These are phyloP conservation scores for Fusarium brachygibbosum DNA, from an alignment of 2,329 filamentous ascomycete species.

Conservation along the genomic window DNA sequence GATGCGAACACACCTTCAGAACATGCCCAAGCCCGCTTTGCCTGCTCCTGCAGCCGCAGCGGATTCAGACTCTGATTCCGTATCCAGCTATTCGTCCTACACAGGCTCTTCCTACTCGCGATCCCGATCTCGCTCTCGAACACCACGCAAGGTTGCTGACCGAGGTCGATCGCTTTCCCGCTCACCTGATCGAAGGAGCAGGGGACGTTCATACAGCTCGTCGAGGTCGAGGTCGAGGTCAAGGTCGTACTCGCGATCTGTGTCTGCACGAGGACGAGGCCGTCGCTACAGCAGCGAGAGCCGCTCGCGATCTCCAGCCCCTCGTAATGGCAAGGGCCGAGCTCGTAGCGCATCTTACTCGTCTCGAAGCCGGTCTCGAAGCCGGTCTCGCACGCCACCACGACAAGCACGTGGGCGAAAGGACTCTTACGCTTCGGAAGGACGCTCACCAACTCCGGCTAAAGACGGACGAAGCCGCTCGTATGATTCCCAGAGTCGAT, in stretches of 20 bases:
- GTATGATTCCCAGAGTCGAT: slow-evolving; percentile 44
- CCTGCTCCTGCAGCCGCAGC: slow-evolving; percentile 71
- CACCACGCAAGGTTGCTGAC: slow-evolving; percentile 48
- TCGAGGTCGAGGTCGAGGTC: slow-evolving; percentile 53
- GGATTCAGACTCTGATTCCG: slow-evolving; percentile 77
- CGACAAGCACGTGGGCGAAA: slow-evolving; percentile 33
- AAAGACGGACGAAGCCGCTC: slow-evolving; percentile 43
- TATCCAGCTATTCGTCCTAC: slow-evolving; percentile 84
- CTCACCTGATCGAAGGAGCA: slow-evolving; percentile 46
- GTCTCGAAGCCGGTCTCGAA: slow-evolving; percentile 53
- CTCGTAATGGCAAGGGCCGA: slow-evolving; percentile 47
- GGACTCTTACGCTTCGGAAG: too few relatives aligned
- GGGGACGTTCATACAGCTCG: slow-evolving; percentile 47
- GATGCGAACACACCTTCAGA: slow-evolving; percentile 92
- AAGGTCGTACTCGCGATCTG: slow-evolving; percentile 62
- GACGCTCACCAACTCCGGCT: slow-evolving; percentile 30
- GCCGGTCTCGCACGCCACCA: slow-evolving; percentile 50
- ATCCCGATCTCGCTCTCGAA: slow-evolving; percentile 62
- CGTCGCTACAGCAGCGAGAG: slow-evolving; percentile 46
- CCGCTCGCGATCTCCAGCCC: slow-evolving; percentile 50
- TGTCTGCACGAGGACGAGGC: slow-evolving; percentile 46
- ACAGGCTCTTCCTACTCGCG: slow-evolving; percentile 71
- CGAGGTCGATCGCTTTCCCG: slow-evolving; percentile 50
- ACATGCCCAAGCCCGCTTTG: slow-evolving; percentile 85
- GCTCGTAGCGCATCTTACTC: slow-evolving; percentile 51